Conservation (phyloP, 768 basidiomycete species). For the Kwoniella sp. region DNA sequence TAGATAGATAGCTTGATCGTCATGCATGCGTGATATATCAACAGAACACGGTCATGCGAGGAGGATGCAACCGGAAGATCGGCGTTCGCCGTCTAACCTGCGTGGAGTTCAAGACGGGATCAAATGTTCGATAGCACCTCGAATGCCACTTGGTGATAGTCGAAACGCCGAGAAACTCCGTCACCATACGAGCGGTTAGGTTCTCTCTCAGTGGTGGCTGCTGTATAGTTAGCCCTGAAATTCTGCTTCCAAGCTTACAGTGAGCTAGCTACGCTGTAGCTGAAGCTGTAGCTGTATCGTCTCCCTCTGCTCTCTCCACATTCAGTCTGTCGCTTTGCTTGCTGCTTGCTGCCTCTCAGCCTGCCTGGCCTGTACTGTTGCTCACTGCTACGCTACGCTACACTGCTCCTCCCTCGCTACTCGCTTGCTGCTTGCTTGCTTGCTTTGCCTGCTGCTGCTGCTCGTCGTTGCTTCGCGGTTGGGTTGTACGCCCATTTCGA, state of each 20-base stretch:
- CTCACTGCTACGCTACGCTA: too few species aligned
- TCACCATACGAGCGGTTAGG: background rate
- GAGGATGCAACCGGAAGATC: too few species aligned
- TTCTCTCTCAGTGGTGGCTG: background rate
- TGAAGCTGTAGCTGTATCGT: too few species aligned
- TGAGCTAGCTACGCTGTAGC: too few species aligned
- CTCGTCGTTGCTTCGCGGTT: too few species aligned
- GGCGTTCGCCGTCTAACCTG: background rate
- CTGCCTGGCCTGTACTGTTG: too few species aligned
- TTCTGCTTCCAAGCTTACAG: too few species aligned
- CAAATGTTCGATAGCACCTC: too few species aligned
- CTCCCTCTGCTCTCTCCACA: background rate
- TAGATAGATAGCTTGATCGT: too few species aligned
- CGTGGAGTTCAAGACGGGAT: too few species aligned
- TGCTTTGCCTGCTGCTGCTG: background rate
- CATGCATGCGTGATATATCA: too few species aligned
- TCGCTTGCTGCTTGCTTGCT: background rate
- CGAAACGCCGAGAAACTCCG: conserved; percentile 50
- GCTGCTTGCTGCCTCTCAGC: background rate
- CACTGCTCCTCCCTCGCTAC: background rate
- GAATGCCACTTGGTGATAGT: background rate
- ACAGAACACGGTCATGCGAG: too few species aligned
- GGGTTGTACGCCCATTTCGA: conserved; percentile 10
- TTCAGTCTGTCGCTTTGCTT: background rate
- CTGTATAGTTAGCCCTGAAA: background rate